Evolutionary conservation across 2,329 filamentous ascomycete genomes (phyloP), one percentile per base, ranked within the genome.

Genomic region (Colletotrichum eremochloae): DNA sequence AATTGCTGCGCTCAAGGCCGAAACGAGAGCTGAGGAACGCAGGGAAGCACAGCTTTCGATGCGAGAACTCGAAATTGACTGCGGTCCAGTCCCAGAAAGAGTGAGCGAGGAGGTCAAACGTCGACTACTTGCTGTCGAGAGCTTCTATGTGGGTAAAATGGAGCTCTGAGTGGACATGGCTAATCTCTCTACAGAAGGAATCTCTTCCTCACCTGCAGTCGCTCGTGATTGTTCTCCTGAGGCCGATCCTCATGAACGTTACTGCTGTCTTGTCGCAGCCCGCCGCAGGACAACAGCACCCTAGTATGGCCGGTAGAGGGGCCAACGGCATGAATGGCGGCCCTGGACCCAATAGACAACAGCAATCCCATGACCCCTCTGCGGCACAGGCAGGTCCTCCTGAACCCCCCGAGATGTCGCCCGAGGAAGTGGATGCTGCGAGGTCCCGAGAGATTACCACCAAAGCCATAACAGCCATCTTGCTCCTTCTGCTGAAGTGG

Each of bases 401-500:
- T 75, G 84, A 86, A 24, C 79, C 81, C 40, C 80, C 82, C n/a
- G 86, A 90, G 57, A 81, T 85, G 15, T 84, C 89, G 0, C 84
- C 91, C 4, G 95, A 97, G 71, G 95, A 98, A 77, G 83, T 97
- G 20, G 95, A 98, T 80, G 91, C 92, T 52, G 88, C 93, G 67
- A 89, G 97, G 62, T 91, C 90, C 20, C 90, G 96, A 68, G 96
- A 99, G 81, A 95, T 99, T 63, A 93, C 93, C 15, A 91, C 92
- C 36, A 98, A 98, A 82, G 96, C 96, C 0, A 92, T 97, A 31
- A 96, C 95, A n/a, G 95, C 93, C 1, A 93, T 95, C 67, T 84
- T 99, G 38, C 84, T 99, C 38, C 85, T 97, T n/a, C 83, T 98
- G 56, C 80, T 98, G 73, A 99, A 98, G 82, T 99, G 96, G 96